Percentiles rank a stretch among this genome's conserved stretches.
phyloP scores from a whole-genome alignment of 2,329 filamentous ascomycete genomes.

The Setomelanomma holmii region DNA sequence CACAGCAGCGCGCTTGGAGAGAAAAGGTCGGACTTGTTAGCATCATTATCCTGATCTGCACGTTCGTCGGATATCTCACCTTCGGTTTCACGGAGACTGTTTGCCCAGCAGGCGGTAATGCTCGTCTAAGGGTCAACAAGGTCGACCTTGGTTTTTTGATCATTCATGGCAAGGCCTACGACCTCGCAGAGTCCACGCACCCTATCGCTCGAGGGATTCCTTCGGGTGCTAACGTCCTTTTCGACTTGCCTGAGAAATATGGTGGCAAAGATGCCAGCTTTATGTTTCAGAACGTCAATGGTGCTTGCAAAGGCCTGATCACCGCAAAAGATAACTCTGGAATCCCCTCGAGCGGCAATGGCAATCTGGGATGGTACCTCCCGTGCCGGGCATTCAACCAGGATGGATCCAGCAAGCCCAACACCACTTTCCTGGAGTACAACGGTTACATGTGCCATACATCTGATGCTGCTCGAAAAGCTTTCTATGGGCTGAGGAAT shows the following conservation, averaged over 20 bases:
- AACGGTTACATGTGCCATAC: slow-evolving; percentile 91
- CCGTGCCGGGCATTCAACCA: slow-evolving; percentile 92
- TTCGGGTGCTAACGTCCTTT: slow-evolving; percentile 78
- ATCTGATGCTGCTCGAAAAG: slow-evolving; percentile 67
- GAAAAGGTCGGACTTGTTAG: slow-evolving; percentile 98
- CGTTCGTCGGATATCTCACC: slow-evolving; percentile 90
- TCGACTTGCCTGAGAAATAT: slow-evolving; percentile 80
- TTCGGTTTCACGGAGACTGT: slow-evolving; percentile 95
- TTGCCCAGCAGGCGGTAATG: slow-evolving; percentile 72
- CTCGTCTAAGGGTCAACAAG: slow-evolving; percentile 80
- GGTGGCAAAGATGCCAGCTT: slow-evolving; percentile 95
- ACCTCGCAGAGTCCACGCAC: slow-evolving; percentile 78
- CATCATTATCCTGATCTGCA: slow-evolving; percentile 87
- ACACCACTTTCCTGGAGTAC: slow-evolving; percentile 77
- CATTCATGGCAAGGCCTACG: slow-evolving; percentile 90
- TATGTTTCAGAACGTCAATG: slow-evolving; percentile 98
- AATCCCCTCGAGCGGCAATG: slow-evolving; percentile 74
- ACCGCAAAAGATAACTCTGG: slow-evolving; percentile 73
- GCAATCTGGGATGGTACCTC: slow-evolving; percentile 93
- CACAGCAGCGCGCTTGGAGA: slow-evolving; percentile 90
- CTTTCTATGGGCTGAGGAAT: slow-evolving; percentile 75
- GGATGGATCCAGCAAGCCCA: slow-evolving; percentile 82
- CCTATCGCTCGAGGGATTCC: slow-evolving; percentile 82
- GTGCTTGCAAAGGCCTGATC: slow-evolving; percentile 91
- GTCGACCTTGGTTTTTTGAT: slow-evolving; percentile 89